Conservation (phyloP, 2,329 filamentous ascomycete genomes). For the Stachybotrys chartarum region DNA sequence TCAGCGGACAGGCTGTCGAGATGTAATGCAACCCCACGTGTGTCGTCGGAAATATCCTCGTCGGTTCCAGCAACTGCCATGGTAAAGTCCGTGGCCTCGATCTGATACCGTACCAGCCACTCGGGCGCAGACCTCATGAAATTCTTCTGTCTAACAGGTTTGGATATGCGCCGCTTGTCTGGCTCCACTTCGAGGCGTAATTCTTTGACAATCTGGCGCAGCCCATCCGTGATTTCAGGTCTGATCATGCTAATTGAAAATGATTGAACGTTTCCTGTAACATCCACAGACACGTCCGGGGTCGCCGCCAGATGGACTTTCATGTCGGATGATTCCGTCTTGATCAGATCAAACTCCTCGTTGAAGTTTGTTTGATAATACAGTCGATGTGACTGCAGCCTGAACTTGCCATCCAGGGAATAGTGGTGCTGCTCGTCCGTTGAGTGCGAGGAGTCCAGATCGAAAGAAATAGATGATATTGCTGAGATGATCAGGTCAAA, state of each 20-base stretch:
- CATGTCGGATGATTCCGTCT: slow-evolving; percentile 81
- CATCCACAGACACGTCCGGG: slow-evolving; percentile 76
- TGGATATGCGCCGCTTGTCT: slow-evolving; percentile 42
- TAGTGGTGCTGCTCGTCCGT: slow-evolving; percentile 79
- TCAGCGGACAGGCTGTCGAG: slow-evolving; percentile 83
- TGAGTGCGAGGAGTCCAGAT: slow-evolving; percentile 94
- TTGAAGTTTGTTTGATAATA: slow-evolving; percentile 90
- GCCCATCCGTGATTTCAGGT: slow-evolving; percentile 84
- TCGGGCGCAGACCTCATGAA: slow-evolving; percentile 71
- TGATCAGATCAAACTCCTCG: slow-evolving; percentile 76
- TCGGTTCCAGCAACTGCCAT: slow-evolving; percentile 88
- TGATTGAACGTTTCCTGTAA: slow-evolving; percentile 73
- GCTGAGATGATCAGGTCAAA: slow-evolving; percentile 95
- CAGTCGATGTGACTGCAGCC: slow-evolving; percentile 78
- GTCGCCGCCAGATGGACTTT: slow-evolving; percentile 79
- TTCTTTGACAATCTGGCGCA: slow-evolving; percentile 85
- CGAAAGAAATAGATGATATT: slow-evolving; percentile 86
- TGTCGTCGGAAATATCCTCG: slow-evolving; percentile 70
- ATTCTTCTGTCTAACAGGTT: slow-evolving; percentile 49
- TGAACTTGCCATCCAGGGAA: slow-evolving; percentile 71
- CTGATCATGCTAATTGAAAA: slow-evolving; percentile 86
- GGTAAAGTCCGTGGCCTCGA: slow-evolving; percentile 85
- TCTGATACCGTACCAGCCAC: slow-evolving; percentile 77
- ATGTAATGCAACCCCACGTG: slow-evolving; percentile 77
- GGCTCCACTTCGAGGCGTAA: slow-evolving; percentile 64